phyloP scores from a whole-genome alignment of 2,329 filamentous ascomycete genomes.

The Phyllosticta citrichinensis region DNA sequence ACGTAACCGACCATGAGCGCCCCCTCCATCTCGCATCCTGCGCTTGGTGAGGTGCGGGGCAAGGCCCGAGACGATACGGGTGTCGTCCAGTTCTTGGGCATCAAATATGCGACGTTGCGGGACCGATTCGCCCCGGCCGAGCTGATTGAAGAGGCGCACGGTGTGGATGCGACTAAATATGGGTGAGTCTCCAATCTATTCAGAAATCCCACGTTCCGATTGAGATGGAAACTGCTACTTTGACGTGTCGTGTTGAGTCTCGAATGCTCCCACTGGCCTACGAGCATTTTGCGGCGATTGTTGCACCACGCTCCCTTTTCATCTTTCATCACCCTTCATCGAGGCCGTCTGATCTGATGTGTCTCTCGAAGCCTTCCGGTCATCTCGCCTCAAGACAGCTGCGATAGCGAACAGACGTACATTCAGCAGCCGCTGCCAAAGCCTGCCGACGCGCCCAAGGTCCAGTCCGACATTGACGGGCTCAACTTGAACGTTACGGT shows the following conservation, averaged over 20 bases:
- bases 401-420: constrained; percentile 37
- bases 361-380: constrained; percentile 26
- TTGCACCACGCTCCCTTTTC: neutral
- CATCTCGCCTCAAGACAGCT: constrained; percentile 30
- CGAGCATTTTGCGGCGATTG: neutral
- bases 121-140: constrained; percentile 28
- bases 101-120: constrained; percentile 29
- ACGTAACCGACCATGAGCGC: neutral
- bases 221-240: too few species aligned
- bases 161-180: constrained; percentile 25
- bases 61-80: constrained; percentile 13
- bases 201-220: too few species aligned
- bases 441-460: constrained; percentile 16
- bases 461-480: constrained; percentile 39
- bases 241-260: too few species aligned
- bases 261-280: neutral
- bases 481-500: constrained; percentile 44
- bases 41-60: constrained; percentile 17
- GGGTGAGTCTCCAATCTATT: constrained; percentile 19
- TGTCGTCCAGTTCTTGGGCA: constrained; percentile 25
- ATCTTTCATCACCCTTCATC: neutral
- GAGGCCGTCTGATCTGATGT: neutral
- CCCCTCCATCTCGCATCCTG: constrained; percentile 13
- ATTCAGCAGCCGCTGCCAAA: constrained; percentile 39
- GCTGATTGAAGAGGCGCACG: constrained; percentile 16